Conservation (phyloP, 305 asterid genomes). For the Andrographis paniculata region DNA sequence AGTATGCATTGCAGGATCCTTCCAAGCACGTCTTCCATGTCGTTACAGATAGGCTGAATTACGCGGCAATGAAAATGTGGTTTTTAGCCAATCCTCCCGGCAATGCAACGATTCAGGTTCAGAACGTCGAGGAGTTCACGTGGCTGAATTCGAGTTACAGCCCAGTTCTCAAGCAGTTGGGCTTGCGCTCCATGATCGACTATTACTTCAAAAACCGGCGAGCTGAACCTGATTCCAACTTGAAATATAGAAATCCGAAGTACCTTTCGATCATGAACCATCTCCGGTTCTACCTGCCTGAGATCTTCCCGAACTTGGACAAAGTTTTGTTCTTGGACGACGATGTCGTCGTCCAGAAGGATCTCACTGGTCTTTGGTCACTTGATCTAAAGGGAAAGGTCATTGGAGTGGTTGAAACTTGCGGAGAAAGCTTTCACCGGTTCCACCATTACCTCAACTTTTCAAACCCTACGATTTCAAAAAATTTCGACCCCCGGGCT, state of each 20-base stretch:
- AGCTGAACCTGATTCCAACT: slow-evolving; percentile 30
- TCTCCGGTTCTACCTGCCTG: slow-evolving; percentile 70
- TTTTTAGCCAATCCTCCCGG: slow-evolving; percentile 54
- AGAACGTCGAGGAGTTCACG: slow-evolving; percentile 57
- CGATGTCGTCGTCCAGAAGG: slow-evolving; percentile 68
- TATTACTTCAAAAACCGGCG: slow-evolving; percentile 38
- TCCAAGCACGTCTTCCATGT: slow-evolving; percentile 59
- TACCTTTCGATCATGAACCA: slow-evolving; percentile 65
- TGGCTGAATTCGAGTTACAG: slow-evolving; percentile 71
- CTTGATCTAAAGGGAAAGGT: slow-evolving; percentile 65
- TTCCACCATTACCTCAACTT: slow-evolving; percentile 71
- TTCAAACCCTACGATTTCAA: slow-evolving; percentile 62
- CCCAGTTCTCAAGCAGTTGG: slow-evolving; percentile 55
- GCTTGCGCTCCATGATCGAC: slow-evolving; percentile 31
- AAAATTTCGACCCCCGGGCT: slow-evolving; percentile 55
- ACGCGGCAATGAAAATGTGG: slow-evolving; percentile 75
- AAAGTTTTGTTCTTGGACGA: slow-evolving; percentile 72
- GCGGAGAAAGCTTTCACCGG: slow-evolving; percentile 61
- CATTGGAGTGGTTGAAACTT: slow-evolving; percentile 79
- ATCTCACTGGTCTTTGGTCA: slow-evolving; percentile 53
- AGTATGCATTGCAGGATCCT: slow-evolving; percentile 44
- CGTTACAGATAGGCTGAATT: slow-evolving; percentile 54
- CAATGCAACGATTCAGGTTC: slow-evolving; percentile 53
- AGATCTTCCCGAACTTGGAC: slow-evolving; percentile 58
- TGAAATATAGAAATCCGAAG: slow-evolving; percentile 51